Base-by-base conservation (phyloP, 176 grass and related monocot genomes). In the Cenchrus fungigraminus region DNA sequence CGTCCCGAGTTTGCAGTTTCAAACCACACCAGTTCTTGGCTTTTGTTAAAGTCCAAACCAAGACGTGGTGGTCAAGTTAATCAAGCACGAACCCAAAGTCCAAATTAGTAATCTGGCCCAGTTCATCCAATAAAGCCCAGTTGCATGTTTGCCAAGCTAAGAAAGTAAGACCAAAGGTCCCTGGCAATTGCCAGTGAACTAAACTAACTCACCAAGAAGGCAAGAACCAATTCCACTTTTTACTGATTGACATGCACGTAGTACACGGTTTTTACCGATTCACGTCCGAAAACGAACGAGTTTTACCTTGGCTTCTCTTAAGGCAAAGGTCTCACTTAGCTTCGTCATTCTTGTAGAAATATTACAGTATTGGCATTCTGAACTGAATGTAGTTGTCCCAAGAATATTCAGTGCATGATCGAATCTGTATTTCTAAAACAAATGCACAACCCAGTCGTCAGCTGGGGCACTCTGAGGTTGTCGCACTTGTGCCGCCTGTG, bases 31-130 rank as follows among this genome's bases (percentile, higher is more conserved):
- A 8, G n/a, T 52, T 79, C 45, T 79, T 42, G 32, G 6, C 9
- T 12, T 53, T 51, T 31, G 43, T 64, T 25, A 6, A 65, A 59
- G 13, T 31, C 2, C 31, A 76, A 55, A 25, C 12, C 28, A 25
- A 84, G 73, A 80, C 52, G 14, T 73, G 29, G 71, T 59, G 51
- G 28, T 9, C 85, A 75, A 82, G 76, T 17, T 25, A 60, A 44
- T 31, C 61, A 50, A 51, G 10, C 47, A 43, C 20, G 51, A 2
- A 25, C 29, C 42, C 19, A 50, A 67, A 62, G 28, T 62, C 29
- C 6, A 84, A 45, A 65, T 20, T 61, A 22, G 13, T 20, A 25
- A 11, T 40, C 49, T 81, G 53, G 63, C 82, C 64, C 31, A 44
- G 77, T 85, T 71, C 55, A 76, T 17, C 19, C 31, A 50, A 20